phyloP scores from a whole-genome alignment of 2,329 filamentous ascomycete genomes.

The Alternaria novae-zelandiae region DNA sequence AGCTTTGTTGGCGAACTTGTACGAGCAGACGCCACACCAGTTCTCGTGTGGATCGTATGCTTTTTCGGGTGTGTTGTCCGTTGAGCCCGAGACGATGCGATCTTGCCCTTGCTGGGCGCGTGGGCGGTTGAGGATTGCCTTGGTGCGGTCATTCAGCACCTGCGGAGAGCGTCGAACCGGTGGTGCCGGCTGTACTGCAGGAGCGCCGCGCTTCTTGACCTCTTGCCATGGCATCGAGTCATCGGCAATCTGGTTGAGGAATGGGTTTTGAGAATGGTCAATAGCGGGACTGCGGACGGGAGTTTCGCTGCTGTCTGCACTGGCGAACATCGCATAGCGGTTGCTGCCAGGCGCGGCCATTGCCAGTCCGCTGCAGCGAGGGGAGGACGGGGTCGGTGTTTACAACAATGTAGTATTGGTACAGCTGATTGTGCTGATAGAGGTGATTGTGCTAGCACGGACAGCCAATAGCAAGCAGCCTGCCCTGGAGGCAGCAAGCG shows the following conservation, averaged over 20 bases:
- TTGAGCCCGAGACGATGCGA: conserved; percentile 11
- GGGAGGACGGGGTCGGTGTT: background rate
- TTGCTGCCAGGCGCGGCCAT: conserved; percentile 29
- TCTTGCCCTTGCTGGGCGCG: conserved; percentile 5
- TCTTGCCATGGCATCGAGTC: conserved; percentile 35
- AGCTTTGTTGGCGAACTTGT: conserved; percentile 29
- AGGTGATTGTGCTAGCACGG: background rate
- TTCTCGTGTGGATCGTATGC: conserved; percentile 30
- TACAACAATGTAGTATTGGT: background rate
- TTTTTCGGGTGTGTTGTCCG: conserved; percentile 17
- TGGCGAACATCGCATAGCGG: conserved; percentile 33
- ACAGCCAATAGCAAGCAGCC: background rate
- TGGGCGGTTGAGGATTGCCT: background rate
- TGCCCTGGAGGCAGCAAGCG: conserved; percentile 11
- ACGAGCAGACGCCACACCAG: conserved; percentile 43
- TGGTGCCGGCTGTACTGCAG: background rate
- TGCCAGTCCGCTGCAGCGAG: background rate
- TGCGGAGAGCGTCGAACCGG: background rate
- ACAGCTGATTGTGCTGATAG: background rate
- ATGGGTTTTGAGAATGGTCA: conserved; percentile 21
- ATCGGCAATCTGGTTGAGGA: conserved; percentile 32
- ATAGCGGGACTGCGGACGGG: background rate
- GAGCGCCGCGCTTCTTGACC: conserved; percentile 28
- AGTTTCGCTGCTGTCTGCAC: conserved; percentile 12
- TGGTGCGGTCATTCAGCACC: conserved; percentile 16